A percentile compares a stretch with the other conserved stretches of the same genome.
phyloP scores from a whole-genome alignment of 805 yeast genomes.

The Candida chilensis region DNA sequence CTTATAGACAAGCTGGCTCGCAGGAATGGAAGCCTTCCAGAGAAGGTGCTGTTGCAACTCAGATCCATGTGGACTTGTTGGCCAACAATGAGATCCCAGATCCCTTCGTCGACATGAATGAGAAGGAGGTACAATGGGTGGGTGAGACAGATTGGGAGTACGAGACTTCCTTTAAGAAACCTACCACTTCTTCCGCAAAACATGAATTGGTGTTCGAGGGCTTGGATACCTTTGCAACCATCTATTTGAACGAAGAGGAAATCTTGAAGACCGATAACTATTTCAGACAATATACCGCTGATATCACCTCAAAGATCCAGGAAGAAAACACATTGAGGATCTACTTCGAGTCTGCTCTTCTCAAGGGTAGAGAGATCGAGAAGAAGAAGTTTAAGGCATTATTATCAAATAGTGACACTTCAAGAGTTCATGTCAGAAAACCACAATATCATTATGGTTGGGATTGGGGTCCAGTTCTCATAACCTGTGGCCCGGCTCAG shows the following conservation, averaged over 20 bases:
- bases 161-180: conserved; percentile 8
- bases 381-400: conserved; percentile 14
- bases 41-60: conserved; percentile 6
- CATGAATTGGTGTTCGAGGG: conserved; percentile 29
- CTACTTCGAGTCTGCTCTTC: conserved; percentile 25
- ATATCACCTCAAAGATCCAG: conserved; percentile 10
- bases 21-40: neutral
- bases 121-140: conserved; percentile 38
- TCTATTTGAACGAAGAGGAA: conserved; percentile 24
- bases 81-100: conserved; percentile 28
- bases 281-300: conserved; percentile 25
- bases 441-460: conserved; percentile 49
- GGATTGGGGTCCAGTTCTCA: conserved; percentile 46
- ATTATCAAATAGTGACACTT: conserved; percentile 32
- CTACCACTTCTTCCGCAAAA: neutral
- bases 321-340: conserved; percentile 21
- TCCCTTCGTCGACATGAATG: conserved; percentile 35
- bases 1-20: neutral
- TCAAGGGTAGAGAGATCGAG: conserved; percentile 20
- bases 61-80: conserved; percentile 33
- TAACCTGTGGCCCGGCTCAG: conserved; percentile 35
- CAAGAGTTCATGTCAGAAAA: conserved; percentile 35
- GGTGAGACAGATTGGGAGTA: conserved; percentile 44
- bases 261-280: conserved; percentile 29
- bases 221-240: conserved; percentile 30